phyloP scores from a whole-genome alignment of 768 basidiomycete genomes.

The Boletales sp. region DNA sequence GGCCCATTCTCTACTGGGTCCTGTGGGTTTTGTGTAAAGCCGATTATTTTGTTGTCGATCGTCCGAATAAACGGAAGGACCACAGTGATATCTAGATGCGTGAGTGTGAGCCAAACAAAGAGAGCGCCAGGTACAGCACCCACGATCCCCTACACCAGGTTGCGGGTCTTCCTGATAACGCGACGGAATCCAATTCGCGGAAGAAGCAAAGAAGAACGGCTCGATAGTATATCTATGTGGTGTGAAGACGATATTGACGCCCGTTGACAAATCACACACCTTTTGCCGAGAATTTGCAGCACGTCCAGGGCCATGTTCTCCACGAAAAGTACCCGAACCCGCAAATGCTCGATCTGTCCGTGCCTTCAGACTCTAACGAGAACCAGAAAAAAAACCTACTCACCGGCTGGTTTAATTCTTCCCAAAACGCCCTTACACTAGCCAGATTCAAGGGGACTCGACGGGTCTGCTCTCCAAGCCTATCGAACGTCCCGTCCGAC shows the following conservation, averaged over 20 bases:
- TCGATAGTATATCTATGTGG: conserved; percentile 36
- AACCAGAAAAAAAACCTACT: conserved; percentile 1
- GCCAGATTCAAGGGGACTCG: conserved; percentile 12
- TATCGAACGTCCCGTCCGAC: conserved; percentile 11
- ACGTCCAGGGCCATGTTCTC: conserved; percentile 32
- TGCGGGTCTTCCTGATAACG: conserved; percentile 37
- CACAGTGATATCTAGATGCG: conserved; percentile 38
- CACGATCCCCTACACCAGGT: conserved; percentile 34
- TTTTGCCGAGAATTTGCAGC: conserved; percentile 35
- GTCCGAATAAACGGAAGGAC: conserved; percentile 40
- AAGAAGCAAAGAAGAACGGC: conserved; percentile 44
- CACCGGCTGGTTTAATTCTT: conserved; percentile 23
- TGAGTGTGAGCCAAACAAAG: not conserved
- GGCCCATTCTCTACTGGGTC: not conserved
- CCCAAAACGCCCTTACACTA: conserved; percentile 22
- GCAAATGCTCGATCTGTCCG: conserved; percentile 5
- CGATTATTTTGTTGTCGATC: conserved; percentile 26
- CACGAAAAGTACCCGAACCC: conserved; percentile 34
- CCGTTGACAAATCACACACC: conserved; percentile 17
- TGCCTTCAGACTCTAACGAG: not conserved
- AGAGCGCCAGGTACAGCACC: conserved; percentile 15
- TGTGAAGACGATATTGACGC: conserved; percentile 1
- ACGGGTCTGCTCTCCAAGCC: not conserved
- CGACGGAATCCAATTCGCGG: conserved; percentile 40
- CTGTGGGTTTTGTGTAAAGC: conserved; percentile 11